These are phyloP conservation scores for Verticillium nubilum DNA, from an alignment of 2,329 filamentous ascomycete genomes.

Conservation along the genomic window DNA sequence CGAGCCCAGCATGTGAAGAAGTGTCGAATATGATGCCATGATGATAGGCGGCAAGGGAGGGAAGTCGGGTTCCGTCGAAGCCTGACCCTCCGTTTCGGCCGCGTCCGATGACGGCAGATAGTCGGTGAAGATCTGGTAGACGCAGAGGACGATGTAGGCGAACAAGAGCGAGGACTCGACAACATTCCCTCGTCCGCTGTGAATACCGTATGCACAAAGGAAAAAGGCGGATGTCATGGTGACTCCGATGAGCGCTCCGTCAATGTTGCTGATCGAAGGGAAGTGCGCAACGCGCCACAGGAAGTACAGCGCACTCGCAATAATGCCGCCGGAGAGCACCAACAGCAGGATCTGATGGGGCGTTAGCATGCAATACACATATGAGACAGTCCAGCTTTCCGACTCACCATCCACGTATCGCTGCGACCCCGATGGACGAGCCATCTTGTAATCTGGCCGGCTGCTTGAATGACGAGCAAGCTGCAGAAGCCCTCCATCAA, in stretches of 20 bases:
- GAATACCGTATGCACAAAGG: slow-evolving; percentile 87
- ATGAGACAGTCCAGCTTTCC: background rate
- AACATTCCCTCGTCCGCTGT: slow-evolving; percentile 84
- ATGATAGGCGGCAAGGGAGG: slow-evolving; percentile 95
- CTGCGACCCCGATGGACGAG: slow-evolving; percentile 89
- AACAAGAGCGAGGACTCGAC: slow-evolving; percentile 94
- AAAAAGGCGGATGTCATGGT: slow-evolving; percentile 90
- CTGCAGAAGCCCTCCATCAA: slow-evolving; percentile 95
- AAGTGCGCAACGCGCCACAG: slow-evolving; percentile 93
- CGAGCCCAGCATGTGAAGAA: slow-evolving; percentile 76
- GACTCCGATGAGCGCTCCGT: slow-evolving; percentile 87
- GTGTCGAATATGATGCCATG: slow-evolving; percentile 94
- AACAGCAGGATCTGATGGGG: slow-evolving; percentile 71
- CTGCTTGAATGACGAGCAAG: slow-evolving; percentile 88
- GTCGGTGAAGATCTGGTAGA: slow-evolving; percentile 99
- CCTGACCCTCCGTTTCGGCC: slow-evolving; percentile 42
- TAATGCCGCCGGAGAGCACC: slow-evolving; percentile 81
- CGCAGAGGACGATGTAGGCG: slow-evolving; percentile 95
- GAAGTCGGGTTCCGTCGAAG: slow-evolving; percentile 70
- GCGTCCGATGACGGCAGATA: slow-evolving; percentile 76
- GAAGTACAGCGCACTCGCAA: slow-evolving; percentile 92
- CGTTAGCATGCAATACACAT: background rate
- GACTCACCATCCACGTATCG: slow-evolving; percentile 89
- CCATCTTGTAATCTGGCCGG: slow-evolving; percentile 91
- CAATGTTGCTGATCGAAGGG: slow-evolving; percentile 85